Evolutionary conservation across 2,329 filamentous ascomycete genomes (phyloP).

Genomic region (Lasiodiplodia hormozganensis): DNA sequence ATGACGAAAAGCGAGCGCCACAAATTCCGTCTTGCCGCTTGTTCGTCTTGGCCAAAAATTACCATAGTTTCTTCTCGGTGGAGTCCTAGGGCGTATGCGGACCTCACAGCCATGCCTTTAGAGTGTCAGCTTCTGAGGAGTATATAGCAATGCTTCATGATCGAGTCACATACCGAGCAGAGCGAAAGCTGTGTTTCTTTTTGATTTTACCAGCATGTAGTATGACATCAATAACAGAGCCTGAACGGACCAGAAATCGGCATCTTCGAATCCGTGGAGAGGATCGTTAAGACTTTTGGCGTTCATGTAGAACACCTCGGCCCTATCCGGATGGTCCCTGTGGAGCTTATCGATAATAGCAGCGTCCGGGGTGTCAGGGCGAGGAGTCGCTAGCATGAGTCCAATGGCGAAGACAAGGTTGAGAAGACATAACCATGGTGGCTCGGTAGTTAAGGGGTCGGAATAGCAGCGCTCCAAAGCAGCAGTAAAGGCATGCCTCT

Average conservation of each 20-base stretch:
- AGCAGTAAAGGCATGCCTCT: conserved; percentile 58
- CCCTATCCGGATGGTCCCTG: conserved; percentile 57
- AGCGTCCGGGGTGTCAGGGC: conserved; percentile 58
- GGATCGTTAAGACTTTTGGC: conserved; percentile 62
- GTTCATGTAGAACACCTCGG: conserved; percentile 68
- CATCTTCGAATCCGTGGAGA: conserved; percentile 63
- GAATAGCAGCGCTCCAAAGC: conserved; percentile 62
- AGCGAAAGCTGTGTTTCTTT: conserved; percentile 67
- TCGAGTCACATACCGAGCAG: conserved; percentile 59
- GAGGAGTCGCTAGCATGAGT: conserved; percentile 63
- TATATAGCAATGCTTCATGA: too few relatives aligned
- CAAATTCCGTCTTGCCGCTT: conserved; percentile 61
- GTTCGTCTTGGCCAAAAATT: conserved; percentile 58
- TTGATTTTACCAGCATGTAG: conserved; percentile 68
- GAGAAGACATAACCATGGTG: conserved; percentile 64
- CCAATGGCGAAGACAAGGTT: conserved; percentile 70
- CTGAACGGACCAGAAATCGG: conserved; percentile 70
- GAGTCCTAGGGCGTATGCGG: conserved; percentile 67
- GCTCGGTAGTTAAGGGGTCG: conserved; percentile 58
- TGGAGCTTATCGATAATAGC: conserved; percentile 60
- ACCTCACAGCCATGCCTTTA: conserved; percentile 68
- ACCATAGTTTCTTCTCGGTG: conserved; percentile 66
- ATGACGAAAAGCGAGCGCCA: conserved; percentile 71
- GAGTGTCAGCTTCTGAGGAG: neutral
- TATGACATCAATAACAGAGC: conserved; percentile 68